Base-by-base conservation (phyloP, 371 early-diverging fungal genomes). In the Cokeromyces recurvatus region DNA sequence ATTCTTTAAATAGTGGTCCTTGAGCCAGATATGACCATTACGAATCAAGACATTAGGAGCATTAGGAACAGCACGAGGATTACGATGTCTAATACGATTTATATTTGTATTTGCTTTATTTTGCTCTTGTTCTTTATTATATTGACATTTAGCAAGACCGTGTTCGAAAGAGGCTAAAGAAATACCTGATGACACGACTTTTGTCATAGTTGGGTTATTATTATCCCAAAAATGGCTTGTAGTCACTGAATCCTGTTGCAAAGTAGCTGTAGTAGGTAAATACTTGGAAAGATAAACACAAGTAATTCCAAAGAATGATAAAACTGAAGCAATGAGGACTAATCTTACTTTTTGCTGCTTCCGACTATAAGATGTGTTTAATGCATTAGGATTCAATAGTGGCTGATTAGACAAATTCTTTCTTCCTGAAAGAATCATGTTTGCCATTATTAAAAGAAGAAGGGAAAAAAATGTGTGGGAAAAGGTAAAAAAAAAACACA, bases 21-120 rank as follows among this genome's bases (percentile, higher is more conserved):
- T 62, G 12, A 64, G 29, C 75, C 75, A 75, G 32, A 84, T 57
- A 44, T 64, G 74, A 12, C 75, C 87, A 44, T 81, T 75, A 39
- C 59, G 70, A 51, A 83, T 72, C 35, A 83, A 45, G 1, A 75
- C 37, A 12, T 60, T 57, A 1, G 53, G 35, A 2, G 71, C 67
- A 4, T 60, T 65, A 2, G 32, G 43, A 5, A 51, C 61, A 11
- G 45, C 52, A 27, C 71, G 59, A 4, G 75, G 75, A 38, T 81
- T 81, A 32, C 55, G 19, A 10, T 58, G 57, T 19, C 77, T 55
- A 25, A 38, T 31, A 39, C 66, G 66, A 9, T 59, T 48, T 2
- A 42, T 46, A 23, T 61, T 68, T 48, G 56, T 64, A 24, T 10
- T 29, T 15, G 53, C 40, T 19, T 41, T 27, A 19, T 40, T 17